phyloP scores from a whole-genome alignment of 805 yeast species.

The Cyberlindnera veronae region DNA sequence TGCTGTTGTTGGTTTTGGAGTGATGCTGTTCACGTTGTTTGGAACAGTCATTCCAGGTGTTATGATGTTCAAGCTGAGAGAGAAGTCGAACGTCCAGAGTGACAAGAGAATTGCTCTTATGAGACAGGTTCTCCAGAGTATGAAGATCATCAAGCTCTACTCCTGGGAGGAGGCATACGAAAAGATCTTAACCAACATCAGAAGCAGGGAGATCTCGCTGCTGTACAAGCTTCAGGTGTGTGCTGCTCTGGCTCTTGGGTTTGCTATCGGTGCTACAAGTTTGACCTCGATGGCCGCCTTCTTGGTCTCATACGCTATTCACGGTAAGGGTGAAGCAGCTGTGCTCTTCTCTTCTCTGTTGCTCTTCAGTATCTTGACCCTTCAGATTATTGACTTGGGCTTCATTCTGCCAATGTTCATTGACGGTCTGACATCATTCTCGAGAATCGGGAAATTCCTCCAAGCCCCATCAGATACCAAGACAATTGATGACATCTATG shows the following conservation, averaged over 20 bases:
- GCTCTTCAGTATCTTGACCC: slow-evolving; percentile 56
- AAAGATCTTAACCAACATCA: slow-evolving; percentile 43
- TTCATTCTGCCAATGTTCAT: slow-evolving; percentile 55
- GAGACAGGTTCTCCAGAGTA: slow-evolving; percentile 54
- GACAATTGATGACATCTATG: slow-evolving; percentile 32
- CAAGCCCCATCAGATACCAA: slow-evolving; percentile 43
- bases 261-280: slow-evolving; percentile 45
- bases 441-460: slow-evolving; percentile 55
- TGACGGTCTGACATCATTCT: slow-evolving; percentile 57
- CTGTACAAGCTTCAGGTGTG: slow-evolving; percentile 52
- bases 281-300: slow-evolving; percentile 54
- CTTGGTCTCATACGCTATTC: slow-evolving; percentile 34
- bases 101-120: slow-evolving; percentile 57
- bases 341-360: slow-evolving; percentile 65
- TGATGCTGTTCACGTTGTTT: slow-evolving; percentile 37
- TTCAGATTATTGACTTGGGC: slow-evolving; percentile 53
- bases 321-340: slow-evolving; percentile 47
- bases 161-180: slow-evolving; percentile 84
- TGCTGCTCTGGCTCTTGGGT: slow-evolving; percentile 53
- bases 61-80: slow-evolving; percentile 44
- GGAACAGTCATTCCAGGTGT: slow-evolving; percentile 43
- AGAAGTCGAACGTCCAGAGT: slow-evolving; percentile 48
- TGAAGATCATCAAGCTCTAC: slow-evolving; percentile 71
- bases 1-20: slow-evolving; percentile 60
- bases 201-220: slow-evolving; percentile 54